Evolutionary conservation across 1,284 basidiomycete species (phyloP).

Genomic region (Puccinia hordei): DNA sequence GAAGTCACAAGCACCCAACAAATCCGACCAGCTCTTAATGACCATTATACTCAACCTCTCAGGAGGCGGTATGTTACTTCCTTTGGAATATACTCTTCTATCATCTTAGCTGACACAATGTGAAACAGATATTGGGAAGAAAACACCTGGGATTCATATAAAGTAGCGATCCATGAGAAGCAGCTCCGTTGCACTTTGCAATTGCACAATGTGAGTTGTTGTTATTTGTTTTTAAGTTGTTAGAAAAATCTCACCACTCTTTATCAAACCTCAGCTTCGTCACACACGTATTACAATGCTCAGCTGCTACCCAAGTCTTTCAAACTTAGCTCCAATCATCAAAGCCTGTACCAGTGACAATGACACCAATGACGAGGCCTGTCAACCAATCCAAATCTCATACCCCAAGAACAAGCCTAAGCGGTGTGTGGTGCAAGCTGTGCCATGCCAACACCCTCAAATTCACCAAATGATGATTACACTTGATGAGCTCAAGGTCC

Average conservation of each 20-base stretch:
- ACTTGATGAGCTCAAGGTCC: no score
- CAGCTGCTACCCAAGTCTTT: slow-evolving; percentile 4
- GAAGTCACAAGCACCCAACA: neutral
- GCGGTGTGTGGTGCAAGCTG: neutral
- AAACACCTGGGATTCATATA: neutral
- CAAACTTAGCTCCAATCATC: slow-evolving; percentile 27
- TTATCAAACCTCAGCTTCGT: neutral
- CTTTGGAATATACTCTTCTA: neutral
- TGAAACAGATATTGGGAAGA: slow-evolving; percentile 23
- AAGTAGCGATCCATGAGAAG: neutral
- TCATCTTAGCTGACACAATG: neutral
- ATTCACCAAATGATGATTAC: slow-evolving; percentile 4
- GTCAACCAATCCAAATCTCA: slow-evolving; percentile 1
- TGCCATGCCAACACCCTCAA: slow-evolving; percentile 6
- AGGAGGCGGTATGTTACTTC: neutral
- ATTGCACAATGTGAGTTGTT: slow-evolving; percentile 8
- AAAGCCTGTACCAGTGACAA: slow-evolving; percentile 28
- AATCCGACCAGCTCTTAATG: neutral
- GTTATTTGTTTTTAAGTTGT: neutral
- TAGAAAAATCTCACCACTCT: neutral
- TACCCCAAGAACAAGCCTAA: slow-evolving; percentile 14
- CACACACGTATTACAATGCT: neutral
- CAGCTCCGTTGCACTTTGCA: neutral
- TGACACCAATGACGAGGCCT: slow-evolving; percentile 15
- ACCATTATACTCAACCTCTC: slow-evolving; percentile 18